phyloP scores from a whole-genome alignment of 2,329 filamentous ascomycete species.

The Mycosphaerella sp. region DNA sequence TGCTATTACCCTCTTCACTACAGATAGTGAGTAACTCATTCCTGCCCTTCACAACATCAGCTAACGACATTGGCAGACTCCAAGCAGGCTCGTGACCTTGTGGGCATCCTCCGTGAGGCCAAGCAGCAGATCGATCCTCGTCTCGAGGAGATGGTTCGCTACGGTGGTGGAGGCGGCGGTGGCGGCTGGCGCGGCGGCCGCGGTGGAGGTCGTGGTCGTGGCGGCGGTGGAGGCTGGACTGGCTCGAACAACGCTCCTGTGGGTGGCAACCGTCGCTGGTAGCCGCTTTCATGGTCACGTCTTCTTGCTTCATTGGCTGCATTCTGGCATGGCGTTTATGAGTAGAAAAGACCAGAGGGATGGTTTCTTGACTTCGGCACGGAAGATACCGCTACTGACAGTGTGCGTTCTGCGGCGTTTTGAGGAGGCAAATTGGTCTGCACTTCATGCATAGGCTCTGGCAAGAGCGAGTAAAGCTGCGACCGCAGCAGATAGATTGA shows the following conservation, averaged over 20 bases:
- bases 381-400: constrained; percentile 11
- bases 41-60: constrained; percentile 10
- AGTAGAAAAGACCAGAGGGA: constrained; percentile 15
- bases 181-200: constrained; percentile 51
- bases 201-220: constrained; percentile 44
- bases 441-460: constrained; percentile 11
- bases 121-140: constrained; percentile 98
- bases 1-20: constrained; percentile 97
- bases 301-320: constrained; percentile 8
- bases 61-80: constrained; percentile 40
- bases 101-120: constrained; percentile 85
- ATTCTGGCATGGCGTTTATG: constrained; percentile 20
- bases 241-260: constrained; percentile 54
- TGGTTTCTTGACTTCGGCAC: constrained; percentile 6
- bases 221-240: constrained; percentile 42
- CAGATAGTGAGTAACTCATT: constrained; percentile 73
- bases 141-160: constrained; percentile 92
- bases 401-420: constrained; percentile 5
- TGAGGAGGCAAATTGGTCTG: background rate
- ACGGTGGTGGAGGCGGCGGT: constrained; percentile 74
- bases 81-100: constrained; percentile 81
- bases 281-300: constrained; percentile 6
- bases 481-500: constrained; percentile 4
- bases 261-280: constrained; percentile 53
- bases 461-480: constrained; percentile 7